Evolutionary conservation across 805 yeast genomes (phyloP), one percentile per base, ranked within the genome.

Genomic region (Saccharomyces jurei): DNA sequence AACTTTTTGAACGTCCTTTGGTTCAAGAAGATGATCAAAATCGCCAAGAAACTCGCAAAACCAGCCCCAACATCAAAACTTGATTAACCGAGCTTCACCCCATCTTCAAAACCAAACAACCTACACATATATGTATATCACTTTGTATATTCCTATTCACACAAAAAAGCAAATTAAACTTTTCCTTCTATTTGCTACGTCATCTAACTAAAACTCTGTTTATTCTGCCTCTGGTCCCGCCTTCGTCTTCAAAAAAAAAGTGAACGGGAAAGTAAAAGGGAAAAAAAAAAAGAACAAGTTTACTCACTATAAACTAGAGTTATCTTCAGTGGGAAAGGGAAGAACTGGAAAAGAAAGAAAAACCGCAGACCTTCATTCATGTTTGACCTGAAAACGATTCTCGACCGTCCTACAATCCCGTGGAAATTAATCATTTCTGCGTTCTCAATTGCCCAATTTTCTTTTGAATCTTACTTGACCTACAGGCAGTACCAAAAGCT

Each of bases 1-100:
- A 82, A 88, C 63, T 56, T 71, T 2, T 77, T 94, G 64, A 94
- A 94, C 69, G 65, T 89, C 29, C 77, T 77, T 62, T 94, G 99
- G 99, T 91, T 94, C 73, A 70, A 74, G 52, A 91, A 89, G 71
- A 94, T 94, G 99, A 64, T 91, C 13, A 65, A 65, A 41, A 80
- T 89, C 53, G 96, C 95, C n/a, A 70, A 64, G 51, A 83, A 81
- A 71, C 78, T 82, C 74, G 59, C 54, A 36, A 26, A 26, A 14
- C 21, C 30, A n/a, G 29, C 28, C 17, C 17, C 28, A 10, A 10
- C 21, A 10, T 29, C 31, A 8, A 28, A 29, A 6, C 31, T 22
- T 13, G 26, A 28, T 11, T 29, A 17, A 29, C 10, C 31, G 4
- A 9, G 13, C 11, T 29, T 9, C 13, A 10, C 9, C 13, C 13